phyloP scores from a whole-genome alignment of 495 filamentous ascomycete genomes.

The Tuber melanosporum region DNA sequence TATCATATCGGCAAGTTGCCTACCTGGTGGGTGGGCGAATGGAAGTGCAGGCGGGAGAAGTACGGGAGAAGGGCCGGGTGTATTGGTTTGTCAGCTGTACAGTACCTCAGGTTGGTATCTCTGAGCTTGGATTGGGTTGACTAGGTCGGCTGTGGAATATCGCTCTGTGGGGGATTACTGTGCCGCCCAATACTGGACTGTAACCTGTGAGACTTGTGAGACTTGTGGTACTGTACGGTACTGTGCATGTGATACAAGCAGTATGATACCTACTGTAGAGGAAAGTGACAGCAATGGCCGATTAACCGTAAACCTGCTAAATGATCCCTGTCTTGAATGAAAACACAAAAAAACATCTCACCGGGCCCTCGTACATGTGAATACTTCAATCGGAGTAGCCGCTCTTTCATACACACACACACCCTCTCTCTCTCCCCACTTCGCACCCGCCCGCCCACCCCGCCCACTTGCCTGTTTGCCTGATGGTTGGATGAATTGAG shows the following conservation, averaged over 20 bases:
- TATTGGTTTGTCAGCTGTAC: background rate
- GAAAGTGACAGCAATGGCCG: no score
- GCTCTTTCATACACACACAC: background rate
- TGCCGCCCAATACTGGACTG: background rate
- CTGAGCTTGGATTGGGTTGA: background rate
- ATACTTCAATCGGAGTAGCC: background rate
- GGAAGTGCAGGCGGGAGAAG: background rate
- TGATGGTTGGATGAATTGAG: background rate
- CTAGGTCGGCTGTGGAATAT: background rate
- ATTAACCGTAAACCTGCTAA: no score
- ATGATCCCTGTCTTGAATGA: no score
- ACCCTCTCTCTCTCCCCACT: background rate
- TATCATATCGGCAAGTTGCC: background rate
- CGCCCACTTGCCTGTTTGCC: background rate
- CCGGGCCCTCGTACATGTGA: no score
- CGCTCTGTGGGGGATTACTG: background rate
- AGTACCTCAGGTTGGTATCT: background rate
- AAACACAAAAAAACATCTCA: no score
- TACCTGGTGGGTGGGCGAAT: background rate
- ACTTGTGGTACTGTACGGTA: background rate
- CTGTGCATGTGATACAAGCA: no score
- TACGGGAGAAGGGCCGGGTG: background rate
- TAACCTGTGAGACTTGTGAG: background rate
- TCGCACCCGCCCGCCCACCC: background rate
- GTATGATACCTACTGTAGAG: no score